phyloP scores from a whole-genome alignment of 2,329 filamentous ascomycete genomes.

The Tetracladium maxilliforme region DNA sequence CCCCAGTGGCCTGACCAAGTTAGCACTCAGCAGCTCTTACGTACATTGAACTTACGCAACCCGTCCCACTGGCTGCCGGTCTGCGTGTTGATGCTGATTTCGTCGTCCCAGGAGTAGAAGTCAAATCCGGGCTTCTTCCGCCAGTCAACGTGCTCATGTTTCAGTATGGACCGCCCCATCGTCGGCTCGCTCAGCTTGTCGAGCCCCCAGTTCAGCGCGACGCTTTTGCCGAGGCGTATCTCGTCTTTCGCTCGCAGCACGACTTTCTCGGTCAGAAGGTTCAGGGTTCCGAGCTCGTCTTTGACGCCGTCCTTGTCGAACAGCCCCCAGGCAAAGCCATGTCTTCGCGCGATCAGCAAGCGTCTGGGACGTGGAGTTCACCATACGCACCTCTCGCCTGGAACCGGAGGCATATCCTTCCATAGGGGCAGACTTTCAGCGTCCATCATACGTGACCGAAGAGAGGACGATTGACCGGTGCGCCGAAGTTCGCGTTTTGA shows the following conservation, averaged over 20 bases:
- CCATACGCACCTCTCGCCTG: no score
- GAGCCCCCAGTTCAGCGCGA: constrained; percentile 6
- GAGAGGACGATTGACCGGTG: no score
- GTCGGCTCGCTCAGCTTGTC: not conserved
- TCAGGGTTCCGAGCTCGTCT: constrained; percentile 45
- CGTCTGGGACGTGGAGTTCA: no score
- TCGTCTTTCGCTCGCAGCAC: constrained; percentile 30
- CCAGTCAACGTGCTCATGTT: not conserved
- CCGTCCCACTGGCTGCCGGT: constrained; percentile 43
- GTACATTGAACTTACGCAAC: constrained; percentile 34
- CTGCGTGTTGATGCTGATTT: constrained; percentile 43
- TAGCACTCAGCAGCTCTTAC: constrained; percentile 21
- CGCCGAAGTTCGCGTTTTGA: no score
- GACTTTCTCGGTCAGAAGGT: constrained; percentile 40
- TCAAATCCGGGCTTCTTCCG: constrained; percentile 5
- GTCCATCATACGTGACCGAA: no score
- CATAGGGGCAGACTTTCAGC: no score
- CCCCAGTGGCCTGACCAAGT: constrained; percentile 21
- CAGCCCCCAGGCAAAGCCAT: constrained; percentile 26
- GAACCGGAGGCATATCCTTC: no score
- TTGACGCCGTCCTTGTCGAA: constrained; percentile 35
- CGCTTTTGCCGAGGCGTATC: constrained; percentile 17
- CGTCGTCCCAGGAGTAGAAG: constrained; percentile 39
- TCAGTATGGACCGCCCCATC: constrained; percentile 1
- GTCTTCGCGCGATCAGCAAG: no score